These are phyloP conservation scores for Heliophila coronopifolia DNA, from an alignment of 441 rosid genomes.

Conservation along the genomic window DNA sequence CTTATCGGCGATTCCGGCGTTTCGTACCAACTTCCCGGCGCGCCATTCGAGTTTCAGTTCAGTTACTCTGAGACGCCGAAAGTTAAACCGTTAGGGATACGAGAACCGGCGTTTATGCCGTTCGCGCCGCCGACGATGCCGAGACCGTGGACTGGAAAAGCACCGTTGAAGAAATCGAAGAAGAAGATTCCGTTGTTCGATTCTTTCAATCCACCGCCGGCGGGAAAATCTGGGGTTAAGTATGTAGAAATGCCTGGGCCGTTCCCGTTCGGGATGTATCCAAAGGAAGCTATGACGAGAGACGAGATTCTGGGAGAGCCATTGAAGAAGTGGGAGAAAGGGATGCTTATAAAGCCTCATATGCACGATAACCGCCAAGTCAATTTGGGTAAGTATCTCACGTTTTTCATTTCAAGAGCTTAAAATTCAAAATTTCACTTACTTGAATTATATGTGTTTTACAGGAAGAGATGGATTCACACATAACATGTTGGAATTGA, in stretches of 20 bases:
- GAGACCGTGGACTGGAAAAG: slow-evolving; percentile 88
- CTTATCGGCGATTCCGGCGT: slow-evolving; percentile 71
- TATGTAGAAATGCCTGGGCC: slow-evolving; percentile 64
- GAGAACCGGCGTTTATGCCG: slow-evolving; percentile 87
- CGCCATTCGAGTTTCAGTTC: slow-evolving; percentile 87
- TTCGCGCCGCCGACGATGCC: slow-evolving; percentile 89
- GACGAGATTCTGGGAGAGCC: slow-evolving; percentile 81
- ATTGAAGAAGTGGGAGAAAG: slow-evolving; percentile 71
- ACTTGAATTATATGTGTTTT: not conserved
- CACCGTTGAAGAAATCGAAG: slow-evolving; percentile 60
- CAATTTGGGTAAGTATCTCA: slow-evolving; percentile 61
- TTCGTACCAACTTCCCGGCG: slow-evolving; percentile 78
- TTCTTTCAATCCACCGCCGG: slow-evolving; percentile 56
- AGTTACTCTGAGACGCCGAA: slow-evolving; percentile 83
- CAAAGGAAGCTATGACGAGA: slow-evolving; percentile 49
- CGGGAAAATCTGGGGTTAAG: slow-evolving; percentile 53
- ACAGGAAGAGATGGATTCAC: slow-evolving; percentile 91
- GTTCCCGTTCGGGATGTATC: slow-evolving; percentile 52
- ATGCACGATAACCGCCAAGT: slow-evolving; percentile 73
- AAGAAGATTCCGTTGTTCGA: slow-evolving; percentile 74
- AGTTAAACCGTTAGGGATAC: slow-evolving; percentile 65
- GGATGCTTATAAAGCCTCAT: slow-evolving; percentile 57
- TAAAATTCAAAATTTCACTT: not conserved
- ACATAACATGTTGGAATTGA: slow-evolving; percentile 85
- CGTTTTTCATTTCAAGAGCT: not conserved